Base-by-base conservation (phyloP, 2,329 filamentous ascomycete species). In the Scedosporium minutisporum region DNA sequence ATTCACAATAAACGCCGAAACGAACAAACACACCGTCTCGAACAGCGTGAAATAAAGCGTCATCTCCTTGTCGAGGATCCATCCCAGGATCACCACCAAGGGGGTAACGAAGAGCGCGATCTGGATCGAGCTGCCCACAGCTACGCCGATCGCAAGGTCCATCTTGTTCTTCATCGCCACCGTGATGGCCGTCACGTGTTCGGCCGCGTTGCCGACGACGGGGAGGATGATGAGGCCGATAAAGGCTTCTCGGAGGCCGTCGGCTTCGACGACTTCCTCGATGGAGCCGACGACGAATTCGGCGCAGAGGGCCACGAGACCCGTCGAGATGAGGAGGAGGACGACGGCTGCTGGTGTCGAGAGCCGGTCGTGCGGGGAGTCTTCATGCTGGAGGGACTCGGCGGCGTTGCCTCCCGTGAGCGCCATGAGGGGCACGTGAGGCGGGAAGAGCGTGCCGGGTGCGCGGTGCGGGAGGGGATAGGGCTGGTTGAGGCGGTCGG, bases 41-140 rank as follows among this genome's bases (percentile, higher is more conserved):
- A 96, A 96, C 58, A 91, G 82, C 64, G 91, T 91, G 74, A 96
- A 96, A 77, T 93, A 92, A 41, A 96, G 80, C 29, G 88, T 83
- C 86, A 90, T 89, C n/a, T 86, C 79, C 64, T 82, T 82, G 65
- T 80, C 75, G 72, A 89, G 82, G 64, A 81, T 82, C 87, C 87
- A 90, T n/a, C 87, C 87, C 21, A 90, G 77, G 25, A 90, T 84
- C 38, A 90, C 87, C 38, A 89, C 81, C 18, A 90, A 76, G 0
- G 87, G 87, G 3, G 87, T 89, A 61, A 90, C 80, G 69, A 90
- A 87, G 6, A 90, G 77, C 14, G 87, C 84, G 71, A 90, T 89
- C 73, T 90, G 87, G 67, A 90, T 89, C 58, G 84, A 87, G 66
- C 82, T 87, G 63, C 87, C 87, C 6, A 90, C 81, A 4, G 87